Evolutionary conservation across 352 stramenopile species (phyloP), one percentile per base, ranked within the genome.

Genomic region (Phytophthora kernoviae): DNA sequence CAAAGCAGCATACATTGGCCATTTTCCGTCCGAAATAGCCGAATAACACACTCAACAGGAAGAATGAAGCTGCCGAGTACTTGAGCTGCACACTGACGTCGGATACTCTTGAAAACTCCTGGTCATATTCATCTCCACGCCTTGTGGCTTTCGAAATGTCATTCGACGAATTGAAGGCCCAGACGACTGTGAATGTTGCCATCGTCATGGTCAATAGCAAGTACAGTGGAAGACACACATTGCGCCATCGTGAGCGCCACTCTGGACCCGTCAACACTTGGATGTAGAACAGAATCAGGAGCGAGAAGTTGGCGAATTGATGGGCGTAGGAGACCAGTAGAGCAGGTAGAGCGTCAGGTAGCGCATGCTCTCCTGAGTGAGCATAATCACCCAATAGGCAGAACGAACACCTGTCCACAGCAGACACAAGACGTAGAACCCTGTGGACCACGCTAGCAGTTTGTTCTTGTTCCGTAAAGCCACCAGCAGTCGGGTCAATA

Each of bases 241-340:
- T 86, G 51, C 86, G 83, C 83, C 83, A 94, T 41, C 69, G 77
- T 41, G 73, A 70, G 44, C 77, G 73, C 86, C 86, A 94, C 49
- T 82, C 73, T 44, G 81, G 77, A 20, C 84, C 86, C 30, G 86
- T 92, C 59, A 94, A 74, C 30, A 94, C 86, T 69, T 94, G 86
- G 39, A 94, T 92, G 75, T 94, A 94, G 59, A 94, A 94, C 27
- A 94, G 82, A 37, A 94, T 79, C 27, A 94, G 78, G 41, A 94
- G 75, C 62, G 86, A 92, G 54, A 94, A 94, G 65, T 93, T 94
- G 78, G 86, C 86, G 64, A 94, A 94, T 70, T 94, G 86, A 94
- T 90, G 27, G 86, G 84, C 41, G 84, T 94, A 2, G 86, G 86
- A 32, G 88, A 78, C 86, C 86, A 94, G 72, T 94, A 94, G 40